phyloP scores from a whole-genome alignment of 2,329 filamentous ascomycete species.

The Aspergillus unguis region DNA sequence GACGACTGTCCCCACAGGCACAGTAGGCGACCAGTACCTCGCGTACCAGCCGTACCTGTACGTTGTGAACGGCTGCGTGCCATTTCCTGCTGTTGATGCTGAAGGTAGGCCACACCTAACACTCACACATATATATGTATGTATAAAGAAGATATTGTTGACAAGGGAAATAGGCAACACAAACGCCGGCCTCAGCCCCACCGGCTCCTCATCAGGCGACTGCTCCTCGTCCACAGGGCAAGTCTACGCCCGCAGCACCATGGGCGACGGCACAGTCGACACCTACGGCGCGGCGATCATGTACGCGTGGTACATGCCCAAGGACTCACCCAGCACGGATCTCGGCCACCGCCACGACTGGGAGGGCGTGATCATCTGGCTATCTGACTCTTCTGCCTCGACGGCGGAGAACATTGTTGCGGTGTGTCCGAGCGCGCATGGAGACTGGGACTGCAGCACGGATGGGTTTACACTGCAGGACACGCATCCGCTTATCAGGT shows the following conservation, averaged over 20 bases:
- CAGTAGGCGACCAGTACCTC: slow-evolving; percentile 49
- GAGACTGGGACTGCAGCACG: slow-evolving; percentile 46
- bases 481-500: slow-evolving; percentile 47
- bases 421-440: slow-evolving; percentile 53
- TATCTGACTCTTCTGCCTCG: slow-evolving; percentile 37
- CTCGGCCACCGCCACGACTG: slow-evolving; percentile 56
- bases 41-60: slow-evolving; percentile 57
- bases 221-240: slow-evolving; percentile 50
- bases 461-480: slow-evolving; percentile 37
- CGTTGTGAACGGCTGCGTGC: slow-evolving; percentile 59
- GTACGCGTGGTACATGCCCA: slow-evolving; percentile 54
- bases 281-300: slow-evolving; percentile 45
- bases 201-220: slow-evolving; percentile 37
- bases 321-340: slow-evolving; percentile 45
- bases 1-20: slow-evolving; percentile 50
- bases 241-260: slow-evolving; percentile 46
- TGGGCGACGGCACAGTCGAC: not conserved
- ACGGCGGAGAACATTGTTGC: slow-evolving; percentile 44
- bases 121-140: not conserved
- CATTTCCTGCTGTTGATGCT: slow-evolving; percentile 60
- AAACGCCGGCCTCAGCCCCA: slow-evolving; percentile 45
- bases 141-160: no score
- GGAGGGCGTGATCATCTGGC: slow-evolving; percentile 55
- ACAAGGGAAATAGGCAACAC: not conserved
- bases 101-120: slow-evolving; percentile 10